Evolutionary conservation across 306 rosid genomes (phyloP).

Genomic region (Boehmeria nivea): DNA sequence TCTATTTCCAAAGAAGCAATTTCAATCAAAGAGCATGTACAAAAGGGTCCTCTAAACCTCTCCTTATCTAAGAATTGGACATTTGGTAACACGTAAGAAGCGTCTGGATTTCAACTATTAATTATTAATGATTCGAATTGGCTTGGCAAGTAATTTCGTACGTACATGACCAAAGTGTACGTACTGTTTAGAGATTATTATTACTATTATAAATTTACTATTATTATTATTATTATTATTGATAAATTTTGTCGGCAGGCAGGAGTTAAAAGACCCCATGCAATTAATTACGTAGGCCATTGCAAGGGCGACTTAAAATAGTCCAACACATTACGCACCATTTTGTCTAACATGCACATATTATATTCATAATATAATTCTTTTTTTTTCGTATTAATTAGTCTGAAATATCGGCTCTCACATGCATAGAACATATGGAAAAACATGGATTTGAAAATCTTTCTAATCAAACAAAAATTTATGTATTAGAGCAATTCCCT

Average conservation of each 20-base stretch:
- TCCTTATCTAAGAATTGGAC: no score
- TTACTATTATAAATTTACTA: neutral
- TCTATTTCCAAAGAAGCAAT: no score
- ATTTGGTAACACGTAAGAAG: no score
- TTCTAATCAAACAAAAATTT: no score
- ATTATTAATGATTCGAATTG: neutral
- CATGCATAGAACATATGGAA: neutral
- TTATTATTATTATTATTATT: neutral
- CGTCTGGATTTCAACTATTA: no score
- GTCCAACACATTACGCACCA: neutral
- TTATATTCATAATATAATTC: neutral
- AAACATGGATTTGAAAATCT: neutral
- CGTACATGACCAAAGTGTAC: neutral
- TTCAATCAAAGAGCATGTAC: no score
- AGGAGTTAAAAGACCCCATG: slow-evolving; percentile 1
- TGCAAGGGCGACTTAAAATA: neutral
- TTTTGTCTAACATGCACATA: neutral
- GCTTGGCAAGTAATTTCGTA: no score
- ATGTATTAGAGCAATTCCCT: no score
- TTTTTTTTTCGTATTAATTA: neutral
- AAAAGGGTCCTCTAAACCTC: no score
- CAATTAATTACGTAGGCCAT: slow-evolving; percentile 17
- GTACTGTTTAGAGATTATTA: neutral
- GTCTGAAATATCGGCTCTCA: slow-evolving; percentile 8
- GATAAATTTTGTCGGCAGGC: slow-evolving; percentile 20